A percentile compares a stretch with the other conserved stretches of the same genome.
phyloP scores from a whole-genome alignment of 2,329 filamentous ascomycete species.

The Scytalidium sp. region DNA sequence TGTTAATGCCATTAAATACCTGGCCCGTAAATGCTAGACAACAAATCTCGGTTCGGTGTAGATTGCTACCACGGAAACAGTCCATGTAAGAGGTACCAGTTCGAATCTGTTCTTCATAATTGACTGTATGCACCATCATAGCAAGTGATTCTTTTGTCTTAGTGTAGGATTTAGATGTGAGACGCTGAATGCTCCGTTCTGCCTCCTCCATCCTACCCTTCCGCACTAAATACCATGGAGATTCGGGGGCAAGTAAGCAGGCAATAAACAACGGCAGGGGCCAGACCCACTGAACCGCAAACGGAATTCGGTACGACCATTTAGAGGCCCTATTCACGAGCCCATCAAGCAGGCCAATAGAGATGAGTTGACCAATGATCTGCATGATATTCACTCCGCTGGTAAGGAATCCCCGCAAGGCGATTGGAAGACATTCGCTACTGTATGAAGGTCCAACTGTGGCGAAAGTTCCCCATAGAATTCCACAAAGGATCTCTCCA shows the following conservation, averaged over 20 bases:
- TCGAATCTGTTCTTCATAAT: constrained; percentile 41
- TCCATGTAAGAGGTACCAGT: constrained; percentile 41
- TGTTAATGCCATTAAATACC: constrained; percentile 55
- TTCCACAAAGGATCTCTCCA: constrained; percentile 45
- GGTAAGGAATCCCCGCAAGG: constrained; percentile 46
- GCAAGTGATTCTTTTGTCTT: constrained; percentile 26
- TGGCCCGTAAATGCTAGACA: constrained; percentile 58
- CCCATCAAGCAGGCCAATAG: constrained; percentile 40
- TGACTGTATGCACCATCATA: constrained; percentile 53
- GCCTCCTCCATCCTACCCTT: constrained; percentile 40
- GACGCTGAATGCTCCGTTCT: constrained; percentile 36
- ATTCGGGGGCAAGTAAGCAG: constrained; percentile 42
- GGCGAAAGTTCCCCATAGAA: constrained; percentile 49
- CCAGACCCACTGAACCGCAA: constrained; percentile 40
- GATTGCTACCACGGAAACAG: constrained; percentile 42
- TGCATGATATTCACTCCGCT: constrained; percentile 51
- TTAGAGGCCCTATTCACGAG: constrained; percentile 36
- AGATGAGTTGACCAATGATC: constrained; percentile 43
- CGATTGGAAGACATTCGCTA: constrained; percentile 48
- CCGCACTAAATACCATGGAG: constrained; percentile 46
- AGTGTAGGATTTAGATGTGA: constrained; percentile 17
- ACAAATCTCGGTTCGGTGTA: constrained; percentile 46
- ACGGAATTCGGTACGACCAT: constrained; percentile 11
- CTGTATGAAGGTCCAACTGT: constrained; percentile 27
- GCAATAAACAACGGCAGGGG: constrained; percentile 40